Percentiles rank a stretch among this genome's conserved stretches.
Evolutionary conservation across 208 protist genomes (phyloP).

Genomic region (Trypanosoma caninum): DNA sequence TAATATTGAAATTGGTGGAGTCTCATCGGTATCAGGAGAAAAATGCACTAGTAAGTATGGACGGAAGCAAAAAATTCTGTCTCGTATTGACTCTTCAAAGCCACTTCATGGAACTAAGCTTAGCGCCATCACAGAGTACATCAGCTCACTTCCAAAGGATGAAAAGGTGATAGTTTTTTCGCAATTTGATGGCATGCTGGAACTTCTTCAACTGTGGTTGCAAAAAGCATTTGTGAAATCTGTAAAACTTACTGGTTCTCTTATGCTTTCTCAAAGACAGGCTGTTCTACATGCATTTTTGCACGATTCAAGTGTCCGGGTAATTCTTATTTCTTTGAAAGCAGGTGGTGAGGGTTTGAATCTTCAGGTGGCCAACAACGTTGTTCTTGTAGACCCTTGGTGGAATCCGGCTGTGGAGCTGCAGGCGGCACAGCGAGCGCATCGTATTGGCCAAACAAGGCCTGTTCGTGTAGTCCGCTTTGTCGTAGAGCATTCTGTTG

Average conservation of each 20-base stretch:
- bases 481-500: slow-evolving; percentile 89
- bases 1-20: not conserved
- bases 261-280: slow-evolving; percentile 82
- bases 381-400: slow-evolving; percentile 98
- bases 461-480: slow-evolving; percentile 96
- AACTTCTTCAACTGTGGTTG: slow-evolving; percentile 92
- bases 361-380: slow-evolving; percentile 96
- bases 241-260: slow-evolving; percentile 89
- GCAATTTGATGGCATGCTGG: slow-evolving; percentile 97
- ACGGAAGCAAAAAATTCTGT: slow-evolving; percentile 48
- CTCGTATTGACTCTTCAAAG: slow-evolving; percentile 68
- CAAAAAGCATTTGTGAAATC: slow-evolving; percentile 64
- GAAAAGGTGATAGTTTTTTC: slow-evolving; percentile 94
- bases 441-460: slow-evolving; percentile 98
- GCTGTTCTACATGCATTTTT: slow-evolving; percentile 81
- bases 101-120: slow-evolving; percentile 89
- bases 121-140: slow-evolving; percentile 84
- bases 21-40: not conserved
- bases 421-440: slow-evolving; percentile 97
- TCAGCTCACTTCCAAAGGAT: slow-evolving; percentile 52
- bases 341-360: slow-evolving; percentile 99
- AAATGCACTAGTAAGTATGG: not conserved
- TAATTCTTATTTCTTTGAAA: slow-evolving; percentile 98
- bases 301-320: slow-evolving; percentile 78
- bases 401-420: slow-evolving; percentile 98